Evolutionary conservation across 1,139 yeast genomes (phyloP), one percentile per base, ranked within the genome.

Genomic region (Saccharomyces hybrid): DNA sequence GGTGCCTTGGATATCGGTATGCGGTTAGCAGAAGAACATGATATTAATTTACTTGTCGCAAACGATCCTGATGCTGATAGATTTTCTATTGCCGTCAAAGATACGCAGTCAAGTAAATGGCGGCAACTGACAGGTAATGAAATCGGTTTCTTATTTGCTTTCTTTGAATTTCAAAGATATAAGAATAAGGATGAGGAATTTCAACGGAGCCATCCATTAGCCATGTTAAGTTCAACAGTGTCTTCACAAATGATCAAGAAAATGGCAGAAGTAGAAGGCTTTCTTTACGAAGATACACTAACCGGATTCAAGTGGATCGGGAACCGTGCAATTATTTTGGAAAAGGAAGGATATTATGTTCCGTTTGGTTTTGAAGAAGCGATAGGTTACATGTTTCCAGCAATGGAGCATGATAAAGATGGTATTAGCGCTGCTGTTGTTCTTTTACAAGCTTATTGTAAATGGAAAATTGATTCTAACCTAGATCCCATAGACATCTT

Each of bases 281-380:
- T 86, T 67, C 75, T 80, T 50, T 87, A 78, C 70, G 78, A 75
- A 49, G 98, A 93, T 58, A 91, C 98, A 0, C 75, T 93, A 54
- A 93, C 98, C 0, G 98, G 99, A 1, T 93, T 93, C 75, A 93
- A 93, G 71, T 93, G 99, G 99, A 86, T 93, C 52, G 99, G 98
- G 2, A 93, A 93, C 68, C 80, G 83, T 59, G 95, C 96, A 1
- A 81, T 86, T 42, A 88, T 84, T 27, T 74, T 88, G 55, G 89
- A 86, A 60, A 62, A 68, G 0, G 70, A 79, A 47, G 96, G 96
- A 0, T 82, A 68, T 63, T 62, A 54, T 5, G 96, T 91, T 1
- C 96, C 96, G 0, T 89, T 90, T 74, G 97, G 88, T 0, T 93
- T 80, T 67, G 99, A 93, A 69, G 99, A 93, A 67, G 98, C 98